phyloP scores from a whole-genome alignment of 129 eudicot species.

The Centella asiatica region DNA sequence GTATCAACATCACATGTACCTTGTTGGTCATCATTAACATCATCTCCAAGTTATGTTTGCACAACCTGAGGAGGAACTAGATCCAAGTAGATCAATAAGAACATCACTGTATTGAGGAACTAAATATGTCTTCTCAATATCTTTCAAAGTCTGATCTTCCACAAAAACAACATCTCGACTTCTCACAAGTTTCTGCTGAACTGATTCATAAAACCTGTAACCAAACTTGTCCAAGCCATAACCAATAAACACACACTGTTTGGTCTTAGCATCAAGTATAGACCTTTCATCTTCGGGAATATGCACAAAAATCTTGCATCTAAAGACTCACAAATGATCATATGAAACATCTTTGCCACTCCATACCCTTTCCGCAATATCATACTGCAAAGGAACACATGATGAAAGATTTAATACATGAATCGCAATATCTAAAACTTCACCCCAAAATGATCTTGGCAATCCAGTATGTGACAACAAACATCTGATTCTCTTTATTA shows the following conservation, averaged over 20 bases:
- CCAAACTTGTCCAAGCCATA: background rate
- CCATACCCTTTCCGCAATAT: slow-evolving; percentile 4
- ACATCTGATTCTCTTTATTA: background rate
- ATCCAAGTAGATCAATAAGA: background rate
- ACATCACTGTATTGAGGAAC: background rate
- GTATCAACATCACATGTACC: background rate
- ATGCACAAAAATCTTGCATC: slow-evolving; percentile 9
- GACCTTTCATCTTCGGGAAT: background rate
- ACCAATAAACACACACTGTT: background rate
- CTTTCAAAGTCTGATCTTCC: background rate
- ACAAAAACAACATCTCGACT: slow-evolving; percentile 5
- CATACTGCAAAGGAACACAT: background rate
- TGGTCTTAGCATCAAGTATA: background rate
- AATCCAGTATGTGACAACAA: background rate
- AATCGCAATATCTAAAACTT: background rate
- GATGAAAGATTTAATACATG: background rate
- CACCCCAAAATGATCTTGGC: slow-evolving; percentile 1
- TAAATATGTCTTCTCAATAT: background rate
- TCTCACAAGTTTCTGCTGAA: background rate
- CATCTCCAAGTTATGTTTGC: no score
- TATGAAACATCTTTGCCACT: background rate
- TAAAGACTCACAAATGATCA: slow-evolving; percentile 2
- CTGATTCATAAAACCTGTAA: background rate
- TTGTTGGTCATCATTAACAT: background rate
- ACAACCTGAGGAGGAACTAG: background rate